Percentiles rank a stretch among this genome's conserved stretches.
Evolutionary conservation across 2,329 filamentous ascomycete genomes (phyloP).

Genomic region (Clarireedia homoeocarpa): DNA sequence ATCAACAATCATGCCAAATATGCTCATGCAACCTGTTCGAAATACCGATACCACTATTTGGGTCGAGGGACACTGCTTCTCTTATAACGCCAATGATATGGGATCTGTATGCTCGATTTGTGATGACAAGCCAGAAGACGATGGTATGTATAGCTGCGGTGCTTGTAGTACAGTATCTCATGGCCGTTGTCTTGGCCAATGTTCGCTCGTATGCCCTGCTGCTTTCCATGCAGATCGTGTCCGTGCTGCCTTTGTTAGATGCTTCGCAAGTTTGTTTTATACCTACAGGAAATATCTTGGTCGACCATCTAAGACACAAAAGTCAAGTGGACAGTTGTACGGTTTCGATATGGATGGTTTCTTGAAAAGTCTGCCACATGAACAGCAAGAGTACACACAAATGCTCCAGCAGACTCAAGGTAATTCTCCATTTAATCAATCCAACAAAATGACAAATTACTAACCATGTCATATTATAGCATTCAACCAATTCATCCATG

Average conservation of each 20-base stretch:
- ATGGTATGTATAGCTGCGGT: conserved; percentile 68
- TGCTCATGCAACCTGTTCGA: conserved; percentile 69
- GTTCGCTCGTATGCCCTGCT: conserved; percentile 55
- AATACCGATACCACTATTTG: conserved; percentile 75
- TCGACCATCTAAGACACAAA: conserved; percentile 53
- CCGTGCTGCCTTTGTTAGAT: conserved; percentile 56
- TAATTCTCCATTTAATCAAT: conserved; percentile 30
- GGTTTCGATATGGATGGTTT: conserved; percentile 60
- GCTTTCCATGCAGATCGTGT: conserved; percentile 56
- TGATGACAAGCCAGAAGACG: conserved; percentile 57
- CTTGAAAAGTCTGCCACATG: conserved; percentile 54
- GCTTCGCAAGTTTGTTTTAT: conserved; percentile 57
- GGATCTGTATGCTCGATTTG: conserved; percentile 63
- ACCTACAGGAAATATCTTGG: conserved; percentile 57
- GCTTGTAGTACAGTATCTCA: conserved; percentile 54
- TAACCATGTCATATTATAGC: conserved; percentile 39
- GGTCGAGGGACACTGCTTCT: conserved; percentile 79
- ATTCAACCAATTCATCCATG: conserved; percentile 81
- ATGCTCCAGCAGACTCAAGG: conserved; percentile 63
- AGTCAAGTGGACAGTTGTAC: conserved; percentile 50
- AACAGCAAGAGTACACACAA: conserved; percentile 55
- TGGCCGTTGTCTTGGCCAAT: conserved; percentile 52
- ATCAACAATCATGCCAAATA: conserved; percentile 79
- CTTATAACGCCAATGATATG: conserved; percentile 52
- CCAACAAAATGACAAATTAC: conserved; percentile 25